phyloP scores from a whole-genome alignment of 164 flowering plant species.

The Annona cherimola region DNA sequence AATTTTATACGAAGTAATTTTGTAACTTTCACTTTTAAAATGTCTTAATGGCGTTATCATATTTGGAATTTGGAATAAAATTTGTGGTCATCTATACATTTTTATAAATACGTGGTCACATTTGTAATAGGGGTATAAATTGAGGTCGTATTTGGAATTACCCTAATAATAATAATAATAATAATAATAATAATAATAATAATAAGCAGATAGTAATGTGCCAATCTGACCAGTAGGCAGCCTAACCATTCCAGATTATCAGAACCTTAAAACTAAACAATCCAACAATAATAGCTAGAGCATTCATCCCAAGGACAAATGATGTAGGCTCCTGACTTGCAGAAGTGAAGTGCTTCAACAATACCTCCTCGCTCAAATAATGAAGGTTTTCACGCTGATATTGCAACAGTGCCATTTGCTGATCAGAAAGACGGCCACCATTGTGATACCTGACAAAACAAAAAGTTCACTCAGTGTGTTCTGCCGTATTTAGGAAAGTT shows the following conservation, averaged over 20 bases:
- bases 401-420: conserved; percentile 97
- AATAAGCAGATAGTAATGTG: too few species aligned
- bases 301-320: conserved; percentile 2
- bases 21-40: too few species aligned
- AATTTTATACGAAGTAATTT: too few species aligned
- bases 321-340: background rate
- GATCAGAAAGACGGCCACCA: conserved; percentile 93
- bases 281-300: conserved; percentile 2
- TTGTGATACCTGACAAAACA: conserved; percentile 71
- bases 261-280: conserved; percentile 1
- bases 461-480: background rate
- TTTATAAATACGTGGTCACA: too few species aligned
- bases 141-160: too few species aligned
- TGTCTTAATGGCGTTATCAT: too few species aligned
- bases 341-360: background rate
- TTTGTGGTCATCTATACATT: too few species aligned
- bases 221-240: background rate
- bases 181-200: too few species aligned
- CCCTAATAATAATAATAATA: too few species aligned
- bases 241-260: background rate
- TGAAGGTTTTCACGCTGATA: conserved; percentile 97
- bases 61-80: too few species aligned
- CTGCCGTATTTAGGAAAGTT: background rate
- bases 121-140: too few species aligned
- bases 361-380: conserved; percentile 95